These are phyloP conservation scores for Lachancea thermotolerans DNA, from an alignment of 805 yeast genomes.

Conservation along the genomic window DNA sequence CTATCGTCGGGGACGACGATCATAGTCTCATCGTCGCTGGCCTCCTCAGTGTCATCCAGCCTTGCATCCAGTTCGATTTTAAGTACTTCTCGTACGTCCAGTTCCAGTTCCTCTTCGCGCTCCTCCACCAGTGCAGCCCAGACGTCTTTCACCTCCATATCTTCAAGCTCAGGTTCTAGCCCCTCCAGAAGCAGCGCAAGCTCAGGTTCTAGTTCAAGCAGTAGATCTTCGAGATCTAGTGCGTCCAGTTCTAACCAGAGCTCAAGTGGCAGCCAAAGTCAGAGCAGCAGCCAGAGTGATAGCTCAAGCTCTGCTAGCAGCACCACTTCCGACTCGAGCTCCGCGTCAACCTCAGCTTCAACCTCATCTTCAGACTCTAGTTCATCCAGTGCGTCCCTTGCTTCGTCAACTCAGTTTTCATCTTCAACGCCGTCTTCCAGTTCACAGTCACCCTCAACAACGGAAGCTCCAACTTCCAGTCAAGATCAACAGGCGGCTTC, in stretches of 20 bases:
- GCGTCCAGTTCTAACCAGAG: too few relatives aligned
- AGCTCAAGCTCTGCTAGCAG: conserved; percentile 3
- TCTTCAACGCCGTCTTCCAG: conserved; percentile 13
- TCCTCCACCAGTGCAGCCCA: conserved; percentile 9
- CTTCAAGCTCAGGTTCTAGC: conserved; percentile 5
- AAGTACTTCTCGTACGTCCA: not conserved
- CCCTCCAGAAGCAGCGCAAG: conserved; percentile 2
- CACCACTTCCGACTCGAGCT: conserved; percentile 2
- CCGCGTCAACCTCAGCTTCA: conserved; percentile 11
- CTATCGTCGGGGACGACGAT: conserved; percentile 4
- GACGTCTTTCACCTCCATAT: conserved; percentile 11
- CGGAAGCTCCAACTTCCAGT: conserved; percentile 10
- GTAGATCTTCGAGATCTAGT: too few relatives aligned
- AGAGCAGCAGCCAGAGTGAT: too few relatives aligned
- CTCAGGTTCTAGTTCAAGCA: too few relatives aligned
- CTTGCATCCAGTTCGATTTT: too few relatives aligned
- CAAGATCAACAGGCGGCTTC: not conserved
- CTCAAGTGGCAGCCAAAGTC: too few relatives aligned
- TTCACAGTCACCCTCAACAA: conserved; percentile 7
- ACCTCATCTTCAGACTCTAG: conserved; percentile 12
- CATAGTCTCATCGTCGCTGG: not conserved
- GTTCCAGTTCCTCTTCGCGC: not conserved
- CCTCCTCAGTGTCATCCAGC: not conserved
- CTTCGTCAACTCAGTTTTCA: conserved; percentile 8
- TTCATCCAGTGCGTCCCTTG: conserved; percentile 14